These are phyloP conservation scores for Cyclotella distinguenda DNA, from an alignment of 108 stramenopile species.

Conservation along the genomic window DNA sequence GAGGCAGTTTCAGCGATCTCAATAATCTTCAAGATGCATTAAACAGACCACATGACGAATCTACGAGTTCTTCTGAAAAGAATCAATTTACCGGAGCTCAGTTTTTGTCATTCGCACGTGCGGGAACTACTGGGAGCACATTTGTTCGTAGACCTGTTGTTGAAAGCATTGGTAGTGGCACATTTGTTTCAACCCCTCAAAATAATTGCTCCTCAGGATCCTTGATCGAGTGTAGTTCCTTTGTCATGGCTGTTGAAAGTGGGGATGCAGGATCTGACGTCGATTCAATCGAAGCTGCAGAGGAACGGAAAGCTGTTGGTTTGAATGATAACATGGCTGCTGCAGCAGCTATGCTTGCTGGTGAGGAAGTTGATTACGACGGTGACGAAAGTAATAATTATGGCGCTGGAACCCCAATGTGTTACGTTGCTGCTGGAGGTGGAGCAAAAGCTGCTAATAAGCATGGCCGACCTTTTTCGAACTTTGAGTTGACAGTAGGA, in stretches of 20 bases:
- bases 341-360: conserved; percentile 73
- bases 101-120: conserved; percentile 16
- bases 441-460: conserved; percentile 50
- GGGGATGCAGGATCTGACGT: conserved; percentile 55
- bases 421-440: conserved; percentile 34
- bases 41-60: neutral
- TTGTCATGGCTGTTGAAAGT: conserved; percentile 44
- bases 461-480: conserved; percentile 71
- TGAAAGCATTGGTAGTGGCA: conserved; percentile 9
- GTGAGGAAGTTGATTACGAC: conserved; percentile 39
- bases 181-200: conserved; percentile 17
- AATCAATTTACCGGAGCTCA: conserved; percentile 4
- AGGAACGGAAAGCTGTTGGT: conserved; percentile 80
- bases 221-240: conserved; percentile 31
- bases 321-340: conserved; percentile 82
- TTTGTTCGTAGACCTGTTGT: conserved; percentile 11
- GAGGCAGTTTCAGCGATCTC: too few relatives aligned
- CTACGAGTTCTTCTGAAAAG: neutral
- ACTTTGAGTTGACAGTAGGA: conserved; percentile 81
- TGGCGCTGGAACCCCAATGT: conserved; percentile 32
- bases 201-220: neutral
- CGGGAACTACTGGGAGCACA: conserved; percentile 10
- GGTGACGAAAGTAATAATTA: conserved; percentile 28
- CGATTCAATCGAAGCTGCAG: conserved; percentile 72
- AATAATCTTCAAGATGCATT: neutral